These are phyloP conservation scores for Penicillium sp. DNA, from an alignment of 2,329 filamentous ascomycete genomes.

Conservation along the genomic window DNA sequence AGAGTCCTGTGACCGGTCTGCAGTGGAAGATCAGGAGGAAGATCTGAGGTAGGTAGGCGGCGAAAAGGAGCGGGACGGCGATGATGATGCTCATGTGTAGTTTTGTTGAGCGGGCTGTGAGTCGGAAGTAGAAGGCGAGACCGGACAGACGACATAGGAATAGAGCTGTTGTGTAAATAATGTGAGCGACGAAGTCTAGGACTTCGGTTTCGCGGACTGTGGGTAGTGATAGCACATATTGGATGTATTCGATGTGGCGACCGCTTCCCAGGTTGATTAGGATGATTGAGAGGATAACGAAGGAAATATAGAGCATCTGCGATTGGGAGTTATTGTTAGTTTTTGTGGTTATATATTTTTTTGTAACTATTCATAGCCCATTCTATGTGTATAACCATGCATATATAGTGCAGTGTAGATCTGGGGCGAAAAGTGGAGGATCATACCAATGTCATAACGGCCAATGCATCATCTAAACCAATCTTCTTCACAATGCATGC, in stretches of 20 bases:
- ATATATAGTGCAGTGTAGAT: conserved; percentile 6
- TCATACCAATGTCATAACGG: conserved; percentile 49
- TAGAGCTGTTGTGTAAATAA: conserved; percentile 54
- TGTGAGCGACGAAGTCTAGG: conserved; percentile 53
- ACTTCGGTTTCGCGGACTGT: conserved; percentile 48
- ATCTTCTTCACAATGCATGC: conserved; percentile 45
- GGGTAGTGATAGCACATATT: conserved; percentile 48
- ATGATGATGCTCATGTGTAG: conserved; percentile 25
- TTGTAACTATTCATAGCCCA: too few species aligned
- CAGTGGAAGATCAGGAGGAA: conserved; percentile 56
- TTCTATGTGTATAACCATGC: background rate
- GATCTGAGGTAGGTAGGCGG: conserved; percentile 51
- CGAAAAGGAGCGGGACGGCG: conserved; percentile 39
- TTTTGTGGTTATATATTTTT: background rate
- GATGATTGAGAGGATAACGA: conserved; percentile 45
- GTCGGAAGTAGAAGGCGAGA: conserved; percentile 53
- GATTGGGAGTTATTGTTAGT: background rate
- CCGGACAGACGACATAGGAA: conserved; percentile 54
- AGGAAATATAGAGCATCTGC: conserved; percentile 41
- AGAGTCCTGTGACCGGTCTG: conserved; percentile 51
- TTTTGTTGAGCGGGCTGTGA: conserved; percentile 40
- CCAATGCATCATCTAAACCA: conserved; percentile 51
- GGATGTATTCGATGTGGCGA: conserved; percentile 33
- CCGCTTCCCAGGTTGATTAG: conserved; percentile 53
- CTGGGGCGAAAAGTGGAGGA: conserved; percentile 6